phyloP scores from a whole-genome alignment of 768 basidiomycete genomes.

The Pleurotus tuber-regium region DNA sequence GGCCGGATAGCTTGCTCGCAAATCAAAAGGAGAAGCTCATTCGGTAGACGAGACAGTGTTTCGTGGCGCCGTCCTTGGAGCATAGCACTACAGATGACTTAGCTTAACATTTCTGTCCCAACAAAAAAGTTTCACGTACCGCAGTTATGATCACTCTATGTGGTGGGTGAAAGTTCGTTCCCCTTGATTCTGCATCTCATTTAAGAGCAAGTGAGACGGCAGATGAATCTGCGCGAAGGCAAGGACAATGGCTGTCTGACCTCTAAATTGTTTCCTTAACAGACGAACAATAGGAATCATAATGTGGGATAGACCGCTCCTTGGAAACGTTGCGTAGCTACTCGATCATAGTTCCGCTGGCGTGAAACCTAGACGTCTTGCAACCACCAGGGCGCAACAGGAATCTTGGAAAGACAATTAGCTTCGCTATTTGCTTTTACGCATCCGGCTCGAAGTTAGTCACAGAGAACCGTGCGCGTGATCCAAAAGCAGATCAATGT shows the following conservation, averaged over 20 bases:
- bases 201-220: neutral
- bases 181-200: neutral
- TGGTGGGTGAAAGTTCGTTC: neutral
- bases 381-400: too few relatives aligned
- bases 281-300: neutral
- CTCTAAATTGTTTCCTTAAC: neutral
- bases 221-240: neutral
- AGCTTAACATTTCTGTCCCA: neutral
- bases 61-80: neutral
- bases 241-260: neutral
- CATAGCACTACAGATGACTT: neutral
- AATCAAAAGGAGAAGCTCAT: neutral
- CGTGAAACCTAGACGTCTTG: too few relatives aligned
- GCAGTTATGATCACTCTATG: neutral
- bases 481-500: too few relatives aligned
- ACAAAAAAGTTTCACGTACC: neutral
- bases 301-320: neutral
- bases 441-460: too few relatives aligned
- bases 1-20: neutral
- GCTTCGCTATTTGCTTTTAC: too few relatives aligned
- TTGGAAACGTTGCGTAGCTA: slow-evolving; percentile 1
- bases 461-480: too few relatives aligned
- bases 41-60: neutral
- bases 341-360: too few relatives aligned
- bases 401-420: too few relatives aligned